These are phyloP conservation scores for Acacia pycnantha DNA, from an alignment of 331 rosid genomes.

Conservation along the genomic window DNA sequence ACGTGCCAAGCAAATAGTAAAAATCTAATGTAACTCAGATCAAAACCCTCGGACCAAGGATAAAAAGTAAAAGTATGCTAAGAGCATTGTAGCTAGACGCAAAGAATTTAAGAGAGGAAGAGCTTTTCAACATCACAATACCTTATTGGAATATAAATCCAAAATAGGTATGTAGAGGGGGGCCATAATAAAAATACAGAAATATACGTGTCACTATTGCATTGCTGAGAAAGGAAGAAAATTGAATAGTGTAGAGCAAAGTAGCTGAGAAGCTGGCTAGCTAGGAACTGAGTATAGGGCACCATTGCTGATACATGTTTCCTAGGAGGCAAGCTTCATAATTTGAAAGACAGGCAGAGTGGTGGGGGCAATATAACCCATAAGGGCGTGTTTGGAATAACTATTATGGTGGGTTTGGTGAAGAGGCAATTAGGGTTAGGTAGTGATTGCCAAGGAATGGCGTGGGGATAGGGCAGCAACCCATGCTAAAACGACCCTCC, in stretches of 20 bases:
- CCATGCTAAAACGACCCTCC: constrained; percentile 56
- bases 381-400: constrained; percentile 43
- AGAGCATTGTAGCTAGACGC: neutral
- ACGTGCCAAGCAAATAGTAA: neutral
- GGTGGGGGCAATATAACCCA: constrained; percentile 22
- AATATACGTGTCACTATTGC: neutral
- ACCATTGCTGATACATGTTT: constrained; percentile 29
- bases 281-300: neutral
- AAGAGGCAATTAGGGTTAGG: constrained; percentile 34
- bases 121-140: neutral
- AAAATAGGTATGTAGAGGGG: neutral
- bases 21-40: neutral
- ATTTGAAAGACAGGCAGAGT: constrained; percentile 34
- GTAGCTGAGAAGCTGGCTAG: neutral
- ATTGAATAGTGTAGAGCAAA: neutral
- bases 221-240: constrained; percentile 2
- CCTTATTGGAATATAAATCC: neutral
- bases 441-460: constrained; percentile 33
- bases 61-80: neutral
- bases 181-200: neutral
- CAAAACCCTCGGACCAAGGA: neutral
- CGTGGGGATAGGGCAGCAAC: constrained; percentile 46
- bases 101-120: neutral
- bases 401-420: constrained; percentile 23
- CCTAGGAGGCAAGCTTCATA: constrained; percentile 46